These are phyloP conservation scores for Crucihimalaya himalaica DNA, from an alignment of 345 rosid genomes.

Conservation along the genomic window DNA sequence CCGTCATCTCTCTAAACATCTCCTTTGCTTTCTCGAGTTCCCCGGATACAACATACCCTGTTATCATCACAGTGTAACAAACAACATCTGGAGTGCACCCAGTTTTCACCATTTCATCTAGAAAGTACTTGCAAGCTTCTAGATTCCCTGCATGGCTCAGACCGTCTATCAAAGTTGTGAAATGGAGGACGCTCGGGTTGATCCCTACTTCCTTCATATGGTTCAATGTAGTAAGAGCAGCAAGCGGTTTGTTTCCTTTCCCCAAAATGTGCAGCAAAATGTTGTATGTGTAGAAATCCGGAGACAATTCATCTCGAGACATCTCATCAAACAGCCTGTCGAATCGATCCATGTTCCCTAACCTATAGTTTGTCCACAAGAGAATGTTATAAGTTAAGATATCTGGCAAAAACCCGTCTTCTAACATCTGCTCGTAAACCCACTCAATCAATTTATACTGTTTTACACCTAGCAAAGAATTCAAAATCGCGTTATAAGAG, in stretches of 20 bases:
- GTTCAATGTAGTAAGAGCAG: conserved; percentile 70
- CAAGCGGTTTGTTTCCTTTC: conserved; percentile 77
- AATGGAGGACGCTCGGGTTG: conserved; percentile 67
- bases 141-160: conserved; percentile 84
- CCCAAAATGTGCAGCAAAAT: conserved; percentile 84
- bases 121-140: conserved; percentile 75
- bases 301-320: conserved; percentile 61
- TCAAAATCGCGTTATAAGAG: conserved; percentile 78
- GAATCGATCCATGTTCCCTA: conserved; percentile 70
- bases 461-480: conserved; percentile 51
- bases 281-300: conserved; percentile 79
- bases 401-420: conserved; percentile 61
- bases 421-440: conserved; percentile 80
- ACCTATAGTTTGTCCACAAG: conserved; percentile 70
- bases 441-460: conserved; percentile 85
- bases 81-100: conserved; percentile 81
- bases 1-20: conserved; percentile 66
- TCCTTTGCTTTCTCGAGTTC: conserved; percentile 70
- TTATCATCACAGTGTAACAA: conserved; percentile 84
- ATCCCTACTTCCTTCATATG: conserved; percentile 79
- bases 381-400: conserved; percentile 67
- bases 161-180: conserved; percentile 91
- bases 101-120: conserved; percentile 65
- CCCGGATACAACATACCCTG: conserved; percentile 65
- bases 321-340: conserved; percentile 77